These are phyloP conservation scores for Rubus parviflorus DNA, from an alignment of 306 rosid genomes.

Conservation along the genomic window DNA sequence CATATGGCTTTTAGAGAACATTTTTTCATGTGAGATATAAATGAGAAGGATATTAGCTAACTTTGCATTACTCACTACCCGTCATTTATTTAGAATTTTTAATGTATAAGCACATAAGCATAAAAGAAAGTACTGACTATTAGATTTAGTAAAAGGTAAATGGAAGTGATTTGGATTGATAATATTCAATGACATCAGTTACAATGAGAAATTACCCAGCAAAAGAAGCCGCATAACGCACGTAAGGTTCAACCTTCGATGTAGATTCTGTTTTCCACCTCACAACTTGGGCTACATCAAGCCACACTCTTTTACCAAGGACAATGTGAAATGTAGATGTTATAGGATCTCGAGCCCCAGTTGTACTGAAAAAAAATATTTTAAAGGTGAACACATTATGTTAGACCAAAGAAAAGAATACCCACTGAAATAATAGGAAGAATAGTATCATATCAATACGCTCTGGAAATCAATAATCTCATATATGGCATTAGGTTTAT, in stretches of 20 bases:
- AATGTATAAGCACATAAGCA: not conserved
- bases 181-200: not conserved
- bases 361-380: slow-evolving; percentile 62
- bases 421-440: not conserved
- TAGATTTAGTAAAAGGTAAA: not conserved
- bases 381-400: not conserved
- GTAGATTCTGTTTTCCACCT: slow-evolving; percentile 79
- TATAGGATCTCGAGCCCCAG: slow-evolving; percentile 87
- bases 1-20: slow-evolving; percentile 31
- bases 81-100: not conserved
- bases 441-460: not conserved
- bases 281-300: slow-evolving; percentile 92
- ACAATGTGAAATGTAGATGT: slow-evolving; percentile 89
- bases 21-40: slow-evolving; percentile 20
- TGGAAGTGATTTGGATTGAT: not conserved
- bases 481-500: not conserved
- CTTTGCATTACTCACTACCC: slow-evolving; percentile 1
- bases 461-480: not conserved
- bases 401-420: not conserved
- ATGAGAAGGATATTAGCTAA: slow-evolving; percentile 6
- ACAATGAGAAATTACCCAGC: slow-evolving; percentile 67
- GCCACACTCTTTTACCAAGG: slow-evolving; percentile 76
- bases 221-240: slow-evolving; percentile 94
- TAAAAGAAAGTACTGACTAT: not conserved
- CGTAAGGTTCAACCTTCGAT: slow-evolving; percentile 72